A percentile compares a stretch with the other conserved stretches of the same genome.
Evolutionary conservation across 73 alveolate species (phyloP).

Genomic region (Halteria grandinella): DNA sequence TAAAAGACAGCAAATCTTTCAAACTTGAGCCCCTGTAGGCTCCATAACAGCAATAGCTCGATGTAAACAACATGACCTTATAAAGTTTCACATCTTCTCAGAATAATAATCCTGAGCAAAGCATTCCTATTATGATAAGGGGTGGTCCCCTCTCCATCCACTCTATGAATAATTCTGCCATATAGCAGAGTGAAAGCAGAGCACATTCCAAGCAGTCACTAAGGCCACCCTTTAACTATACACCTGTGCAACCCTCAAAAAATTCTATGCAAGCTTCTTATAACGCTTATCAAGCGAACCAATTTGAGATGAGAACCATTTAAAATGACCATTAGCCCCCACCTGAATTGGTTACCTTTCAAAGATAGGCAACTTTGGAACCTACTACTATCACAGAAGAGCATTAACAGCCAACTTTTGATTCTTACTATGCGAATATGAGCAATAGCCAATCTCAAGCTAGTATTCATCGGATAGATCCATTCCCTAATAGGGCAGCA

Average conservation of each 20-base stretch:
- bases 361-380: no score
- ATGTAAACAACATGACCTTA: no score
- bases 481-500: background rate
- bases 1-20: no score
- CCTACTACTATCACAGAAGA: slow-evolving; percentile 37
- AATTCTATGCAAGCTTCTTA: no score
- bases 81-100: slow-evolving; percentile 18
- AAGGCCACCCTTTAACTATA: no score
- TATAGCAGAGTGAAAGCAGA: slow-evolving; percentile 7
- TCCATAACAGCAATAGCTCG: no score
- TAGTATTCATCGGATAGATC: slow-evolving; percentile 22
- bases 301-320: no score
- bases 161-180: slow-evolving; percentile 21
- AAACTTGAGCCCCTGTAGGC: no score
- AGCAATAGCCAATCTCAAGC: background rate
- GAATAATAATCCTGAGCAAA: background rate
- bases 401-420: slow-evolving; percentile 21
- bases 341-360: no score
- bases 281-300: no score
- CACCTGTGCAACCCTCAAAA: no score
- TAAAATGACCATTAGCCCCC: no score
- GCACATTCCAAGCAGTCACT: slow-evolving; percentile 13
- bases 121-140: background rate
- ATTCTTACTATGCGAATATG: background rate
- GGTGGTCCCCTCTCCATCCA: slow-evolving; percentile 43